These are phyloP conservation scores for Cucumis cinereus DNA, from an alignment of 306 rosid species.

Conservation along the genomic window DNA sequence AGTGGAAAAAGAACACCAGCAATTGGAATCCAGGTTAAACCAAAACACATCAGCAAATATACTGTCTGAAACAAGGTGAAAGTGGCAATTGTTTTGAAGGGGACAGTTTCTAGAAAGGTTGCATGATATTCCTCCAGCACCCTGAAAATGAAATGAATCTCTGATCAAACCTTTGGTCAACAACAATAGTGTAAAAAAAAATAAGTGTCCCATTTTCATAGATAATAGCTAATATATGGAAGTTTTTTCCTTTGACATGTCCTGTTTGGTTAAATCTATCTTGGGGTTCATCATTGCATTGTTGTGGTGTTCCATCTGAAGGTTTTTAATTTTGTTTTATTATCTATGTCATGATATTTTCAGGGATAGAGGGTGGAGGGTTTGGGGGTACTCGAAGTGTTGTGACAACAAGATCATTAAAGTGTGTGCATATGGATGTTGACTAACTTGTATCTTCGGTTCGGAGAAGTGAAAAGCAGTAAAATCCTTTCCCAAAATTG, in stretches of 20 bases:
- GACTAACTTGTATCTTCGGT: conserved; percentile 84
- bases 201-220: not conserved
- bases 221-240: not conserved
- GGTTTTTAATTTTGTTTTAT: not conserved
- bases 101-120: conserved; percentile 73
- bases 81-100: conserved; percentile 61
- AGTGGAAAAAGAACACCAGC: conserved; percentile 91
- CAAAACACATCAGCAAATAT: conserved; percentile 84
- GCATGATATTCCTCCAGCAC: conserved; percentile 73
- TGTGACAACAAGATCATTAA: not conserved
- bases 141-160: conserved; percentile 20
- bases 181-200: not conserved
- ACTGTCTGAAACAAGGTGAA: conserved; percentile 80
- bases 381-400: not conserved
- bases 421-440: not conserved
- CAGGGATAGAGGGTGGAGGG: not conserved
- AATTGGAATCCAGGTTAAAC: conserved; percentile 89
- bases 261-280: not conserved
- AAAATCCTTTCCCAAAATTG: conserved; percentile 94
- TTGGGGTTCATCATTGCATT: not conserved
- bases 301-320: not conserved
- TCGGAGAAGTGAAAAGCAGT: conserved; percentile 85
- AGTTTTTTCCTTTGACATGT: not conserved
- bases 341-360: not conserved
- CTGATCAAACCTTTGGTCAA: not conserved